Base-by-base conservation (phyloP, 2,329 filamentous ascomycete genomes). In the Fulvia fulva region DNA sequence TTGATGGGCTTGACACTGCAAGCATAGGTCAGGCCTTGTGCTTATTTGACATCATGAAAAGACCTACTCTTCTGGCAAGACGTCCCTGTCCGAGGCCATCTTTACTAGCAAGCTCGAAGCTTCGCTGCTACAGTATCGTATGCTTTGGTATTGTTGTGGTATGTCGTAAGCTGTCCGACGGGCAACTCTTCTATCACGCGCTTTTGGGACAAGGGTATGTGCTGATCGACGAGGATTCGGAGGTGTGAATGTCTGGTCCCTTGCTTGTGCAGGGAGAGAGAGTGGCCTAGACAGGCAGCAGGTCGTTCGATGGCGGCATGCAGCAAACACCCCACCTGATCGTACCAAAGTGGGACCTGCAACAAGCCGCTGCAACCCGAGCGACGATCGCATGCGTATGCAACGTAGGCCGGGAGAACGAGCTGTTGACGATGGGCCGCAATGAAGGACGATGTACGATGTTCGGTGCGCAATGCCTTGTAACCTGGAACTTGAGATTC, bases 1-100 rank as follows among this genome's bases (percentile, higher is more conserved):
- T 97, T 91, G 62, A 81, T 79, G 2, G 94, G 91, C 78, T 91
- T 93, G 72, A 93, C 85, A 71, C 87, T 61, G 43, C 49, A 14
- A 34, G 9, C 2, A n/a, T 26, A 49, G 51, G 32, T n/a, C 11
- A 2, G 55, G 49, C 45, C 37, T n/a, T 52, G 14, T 45, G 16
- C n/a, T 34, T 51, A 19, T 19, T 32, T 21, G 25, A 16, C 11
- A 19, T 50, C 14, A 22, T 30, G 8, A 7, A 28, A 5, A 37
- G 28, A 63, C 75, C 69, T 63, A 78, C 77, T 74, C 75, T 58
- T 73, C 68, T 9, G 77, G 74, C 47, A 79, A 73, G 55, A 78
- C 73, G 57, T 79, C 77, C 59, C 77, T 71, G 60, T 79, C 77
- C n/a, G 75, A 72, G 26, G 76, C 75, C 76, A 79, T 79, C 65